Evolutionary conservation across 768 basidiomycete genomes (phyloP).

Genomic region (Strobilomyces dryophilus): DNA sequence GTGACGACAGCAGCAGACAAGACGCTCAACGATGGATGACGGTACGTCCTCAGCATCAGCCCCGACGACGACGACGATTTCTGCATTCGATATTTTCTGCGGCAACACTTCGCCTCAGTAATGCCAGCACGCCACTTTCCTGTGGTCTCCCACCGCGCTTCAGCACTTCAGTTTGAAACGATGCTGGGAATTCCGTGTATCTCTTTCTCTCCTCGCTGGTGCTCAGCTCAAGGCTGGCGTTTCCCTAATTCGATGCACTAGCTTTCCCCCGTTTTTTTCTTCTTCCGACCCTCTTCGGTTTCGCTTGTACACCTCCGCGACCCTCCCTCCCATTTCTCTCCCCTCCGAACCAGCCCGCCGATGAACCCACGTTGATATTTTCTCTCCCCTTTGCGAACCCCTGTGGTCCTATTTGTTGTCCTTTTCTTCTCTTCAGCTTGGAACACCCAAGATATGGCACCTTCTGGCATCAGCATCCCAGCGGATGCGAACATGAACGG

Average conservation of each 20-base stretch:
- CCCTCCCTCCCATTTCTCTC: conserved; percentile 3
- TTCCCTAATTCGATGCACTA: conserved; percentile 9
- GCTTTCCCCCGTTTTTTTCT: conserved; percentile 9
- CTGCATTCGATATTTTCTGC: conserved; percentile 41
- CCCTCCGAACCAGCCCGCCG: conserved; percentile 27
- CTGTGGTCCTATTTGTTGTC: conserved; percentile 4
- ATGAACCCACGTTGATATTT: conserved; percentile 42
- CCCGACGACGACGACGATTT: conserved; percentile 57
- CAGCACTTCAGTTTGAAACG: conserved; percentile 28
- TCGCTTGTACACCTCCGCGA: conserved; percentile 13
- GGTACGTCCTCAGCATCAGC: conserved; percentile 83
- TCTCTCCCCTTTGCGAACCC: conserved; percentile 31
- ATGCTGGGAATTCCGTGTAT: conserved; percentile 23
- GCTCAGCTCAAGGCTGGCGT: conserved; percentile 36
- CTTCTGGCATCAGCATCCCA: conserved; percentile 72
- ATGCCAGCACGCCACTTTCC: conserved; percentile 27
- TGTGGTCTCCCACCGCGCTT: conserved; percentile 30
- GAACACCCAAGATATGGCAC: conserved; percentile 81
- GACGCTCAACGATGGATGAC: conserved; percentile 51
- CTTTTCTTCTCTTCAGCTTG: conserved; percentile 52
- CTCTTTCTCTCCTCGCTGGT: conserved; percentile 16
- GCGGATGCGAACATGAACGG: conserved; percentile 46
- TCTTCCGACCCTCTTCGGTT: conserved; percentile 13
- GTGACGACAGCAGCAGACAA: conserved; percentile 19
- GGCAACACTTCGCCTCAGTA: conserved; percentile 32